Conservation (phyloP, 2,329 filamentous ascomycete genomes). For the Arthrocladium fulminans region DNA sequence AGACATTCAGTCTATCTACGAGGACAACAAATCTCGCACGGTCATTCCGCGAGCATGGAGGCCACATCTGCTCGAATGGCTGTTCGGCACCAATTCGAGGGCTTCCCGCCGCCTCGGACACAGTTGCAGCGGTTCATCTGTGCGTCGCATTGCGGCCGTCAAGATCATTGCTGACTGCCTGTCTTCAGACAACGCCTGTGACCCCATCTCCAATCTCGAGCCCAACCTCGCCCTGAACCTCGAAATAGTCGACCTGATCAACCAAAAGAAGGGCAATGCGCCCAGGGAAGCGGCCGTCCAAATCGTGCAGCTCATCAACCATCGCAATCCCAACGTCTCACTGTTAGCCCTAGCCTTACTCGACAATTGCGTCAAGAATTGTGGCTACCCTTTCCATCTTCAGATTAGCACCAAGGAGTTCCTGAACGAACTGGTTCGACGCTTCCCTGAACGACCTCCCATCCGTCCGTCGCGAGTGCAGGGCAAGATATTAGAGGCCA, state of each 20-base stretch:
- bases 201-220: slow-evolving; percentile 85
- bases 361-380: slow-evolving; percentile 99
- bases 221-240: slow-evolving; percentile 93
- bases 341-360: slow-evolving; percentile 72
- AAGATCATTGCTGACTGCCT: slow-evolving; percentile 14
- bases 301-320: slow-evolving; percentile 91
- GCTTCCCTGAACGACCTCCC: slow-evolving; percentile 89
- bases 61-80: slow-evolving; percentile 92
- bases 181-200: slow-evolving; percentile 72
- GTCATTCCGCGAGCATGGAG: slow-evolving; percentile 52
- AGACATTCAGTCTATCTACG: neutral
- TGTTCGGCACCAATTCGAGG: slow-evolving; percentile 85
- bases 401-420: slow-evolving; percentile 99
- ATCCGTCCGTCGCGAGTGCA: slow-evolving; percentile 80
- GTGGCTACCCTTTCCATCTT: slow-evolving; percentile 95
- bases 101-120: slow-evolving; percentile 68
- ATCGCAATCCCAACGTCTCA: slow-evolving; percentile 91
- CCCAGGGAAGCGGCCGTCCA: slow-evolving; percentile 89
- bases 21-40: neutral
- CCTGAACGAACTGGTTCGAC: slow-evolving; percentile 90
- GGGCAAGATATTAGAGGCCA: slow-evolving; percentile 83
- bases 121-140: slow-evolving; percentile 90
- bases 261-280: slow-evolving; percentile 91
- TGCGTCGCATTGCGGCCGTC: slow-evolving; percentile 30
- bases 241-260: slow-evolving; percentile 93